Evolutionary conservation across 2,329 filamentous ascomycete genomes (phyloP).

Genomic region (Sporothrix humicola): DNA sequence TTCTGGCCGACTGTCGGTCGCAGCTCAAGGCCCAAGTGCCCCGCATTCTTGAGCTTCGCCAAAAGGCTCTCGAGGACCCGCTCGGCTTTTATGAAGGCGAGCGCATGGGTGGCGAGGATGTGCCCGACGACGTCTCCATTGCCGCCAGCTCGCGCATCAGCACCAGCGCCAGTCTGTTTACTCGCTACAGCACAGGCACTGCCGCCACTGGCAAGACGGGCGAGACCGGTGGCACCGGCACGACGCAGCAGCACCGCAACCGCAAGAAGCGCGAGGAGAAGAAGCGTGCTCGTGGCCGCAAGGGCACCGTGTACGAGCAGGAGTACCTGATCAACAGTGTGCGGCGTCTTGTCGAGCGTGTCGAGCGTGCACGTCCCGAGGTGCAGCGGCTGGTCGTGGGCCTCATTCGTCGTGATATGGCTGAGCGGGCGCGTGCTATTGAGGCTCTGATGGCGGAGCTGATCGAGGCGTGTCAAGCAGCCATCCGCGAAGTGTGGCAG

Average conservation of each 20-base stretch:
- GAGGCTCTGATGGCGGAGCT: constrained; percentile 77
- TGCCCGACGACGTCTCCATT: constrained; percentile 87
- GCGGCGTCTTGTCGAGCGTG: constrained; percentile 78
- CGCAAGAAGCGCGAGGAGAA: constrained; percentile 84
- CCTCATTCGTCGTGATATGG: constrained; percentile 80
- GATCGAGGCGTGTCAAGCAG: constrained; percentile 68
- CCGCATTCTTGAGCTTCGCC: constrained; percentile 79
- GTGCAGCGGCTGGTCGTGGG: constrained; percentile 76
- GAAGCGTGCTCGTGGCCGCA: constrained; percentile 91
- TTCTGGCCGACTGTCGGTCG: constrained; percentile 88
- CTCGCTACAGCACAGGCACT: constrained; percentile 80
- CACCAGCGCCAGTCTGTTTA: constrained; percentile 89
- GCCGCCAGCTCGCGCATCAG: constrained; percentile 80
- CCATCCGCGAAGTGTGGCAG: constrained; percentile 71
- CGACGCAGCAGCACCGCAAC: constrained; percentile 69
- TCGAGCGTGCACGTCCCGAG: constrained; percentile 75
- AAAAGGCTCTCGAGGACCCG: constrained; percentile 82
- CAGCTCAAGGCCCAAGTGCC: constrained; percentile 87
- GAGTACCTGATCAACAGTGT: constrained; percentile 94
- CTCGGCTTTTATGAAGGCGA: constrained; percentile 88
- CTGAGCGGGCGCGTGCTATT: constrained; percentile 80
- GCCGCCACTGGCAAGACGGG: constrained; percentile 53
- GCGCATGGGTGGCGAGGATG: constrained; percentile 53
- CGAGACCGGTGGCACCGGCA: constrained; percentile 33
- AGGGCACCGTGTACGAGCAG: constrained; percentile 97